A percentile compares a stretch with the other conserved stretches of the same genome.
Conservation (phyloP, 2,329 filamentous ascomycete species). For the Diaporthe velutina region DNA sequence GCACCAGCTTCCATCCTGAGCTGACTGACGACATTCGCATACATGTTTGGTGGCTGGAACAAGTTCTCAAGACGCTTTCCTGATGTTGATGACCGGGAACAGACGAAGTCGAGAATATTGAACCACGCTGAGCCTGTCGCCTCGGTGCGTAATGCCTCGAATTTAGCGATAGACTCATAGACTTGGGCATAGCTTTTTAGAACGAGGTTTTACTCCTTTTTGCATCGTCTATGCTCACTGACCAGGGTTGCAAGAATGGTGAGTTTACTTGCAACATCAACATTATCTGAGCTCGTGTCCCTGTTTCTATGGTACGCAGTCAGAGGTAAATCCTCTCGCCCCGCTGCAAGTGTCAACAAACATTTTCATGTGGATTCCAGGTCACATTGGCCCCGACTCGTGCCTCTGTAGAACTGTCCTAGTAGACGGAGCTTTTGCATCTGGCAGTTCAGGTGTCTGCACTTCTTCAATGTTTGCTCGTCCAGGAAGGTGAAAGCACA, state of each 20-base stretch:
- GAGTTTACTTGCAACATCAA: background rate
- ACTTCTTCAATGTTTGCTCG: too few relatives aligned
- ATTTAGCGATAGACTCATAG: constrained; percentile 15
- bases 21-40: constrained; percentile 89
- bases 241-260: background rate
- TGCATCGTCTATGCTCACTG: background rate
- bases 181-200: background rate
- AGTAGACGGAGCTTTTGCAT: background rate
- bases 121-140: background rate
- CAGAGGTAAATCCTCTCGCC: background rate
- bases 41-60: constrained; percentile 91
- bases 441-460: background rate
- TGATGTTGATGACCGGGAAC: background rate
- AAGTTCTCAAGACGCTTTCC: constrained; percentile 64
- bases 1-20: constrained; percentile 96
- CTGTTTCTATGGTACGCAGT: background rate
- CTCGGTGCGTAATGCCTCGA: background rate
- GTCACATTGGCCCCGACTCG: background rate
- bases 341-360: background rate
- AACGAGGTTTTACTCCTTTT: background rate
- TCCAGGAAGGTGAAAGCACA: background rate
- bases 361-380: background rate
- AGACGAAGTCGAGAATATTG: background rate
- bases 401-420: background rate
- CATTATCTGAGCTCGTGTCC: background rate